phyloP scores from a whole-genome alignment of 2,329 filamentous ascomycete genomes.

The Aspergillus tubingensis region DNA sequence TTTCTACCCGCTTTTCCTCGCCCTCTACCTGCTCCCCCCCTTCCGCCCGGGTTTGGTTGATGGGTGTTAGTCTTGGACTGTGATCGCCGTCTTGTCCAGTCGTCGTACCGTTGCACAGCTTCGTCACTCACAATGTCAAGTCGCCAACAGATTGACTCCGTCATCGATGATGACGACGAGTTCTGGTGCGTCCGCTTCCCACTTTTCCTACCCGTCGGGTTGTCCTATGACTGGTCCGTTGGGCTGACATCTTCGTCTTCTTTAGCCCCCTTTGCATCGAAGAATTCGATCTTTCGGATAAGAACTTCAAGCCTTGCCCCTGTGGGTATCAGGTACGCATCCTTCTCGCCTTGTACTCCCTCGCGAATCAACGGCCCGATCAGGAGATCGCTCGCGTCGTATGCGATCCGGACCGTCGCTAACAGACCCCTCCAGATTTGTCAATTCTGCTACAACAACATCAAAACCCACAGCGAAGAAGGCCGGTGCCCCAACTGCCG shows the following conservation, averaged over 20 bases:
- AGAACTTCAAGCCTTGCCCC: constrained; percentile 94
- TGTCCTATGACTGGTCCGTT: not conserved
- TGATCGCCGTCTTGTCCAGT: constrained; percentile 17
- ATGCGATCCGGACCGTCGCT: constrained; percentile 14
- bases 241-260: constrained; percentile 26
- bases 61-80: constrained; percentile 18
- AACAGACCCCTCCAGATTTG: constrained; percentile 68
- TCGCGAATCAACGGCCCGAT: not conserved
- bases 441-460: constrained; percentile 99
- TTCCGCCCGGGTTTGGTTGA: constrained; percentile 21
- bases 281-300: constrained; percentile 96
- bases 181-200: constrained; percentile 41
- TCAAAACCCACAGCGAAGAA: constrained; percentile 92
- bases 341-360: not conserved
- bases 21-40: constrained; percentile 22
- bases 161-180: constrained; percentile 54
- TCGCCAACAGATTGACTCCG: constrained; percentile 49
- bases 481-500: constrained; percentile 96
- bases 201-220: not conserved
- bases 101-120: constrained; percentile 24
- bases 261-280: constrained; percentile 93
- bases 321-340: constrained; percentile 89
- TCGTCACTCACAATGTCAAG: constrained; percentile 44
- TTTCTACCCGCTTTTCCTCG: constrained; percentile 8
- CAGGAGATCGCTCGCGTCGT: constrained; percentile 6